These are phyloP conservation scores for Glutinoglossum americanum DNA, from an alignment of 495 filamentous ascomycete genomes.

Conservation along the genomic window DNA sequence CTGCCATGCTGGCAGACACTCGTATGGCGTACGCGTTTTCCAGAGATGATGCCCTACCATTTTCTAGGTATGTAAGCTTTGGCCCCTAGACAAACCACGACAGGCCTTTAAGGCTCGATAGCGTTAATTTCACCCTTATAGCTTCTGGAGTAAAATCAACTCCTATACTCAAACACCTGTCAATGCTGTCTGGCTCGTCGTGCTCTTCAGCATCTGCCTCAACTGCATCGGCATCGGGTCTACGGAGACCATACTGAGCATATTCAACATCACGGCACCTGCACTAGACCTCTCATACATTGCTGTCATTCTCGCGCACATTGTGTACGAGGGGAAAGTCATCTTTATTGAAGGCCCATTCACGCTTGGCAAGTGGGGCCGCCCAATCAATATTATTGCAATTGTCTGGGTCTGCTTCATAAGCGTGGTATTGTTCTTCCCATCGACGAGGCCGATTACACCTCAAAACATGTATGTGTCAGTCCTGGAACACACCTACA, in stretches of 20 bases:
- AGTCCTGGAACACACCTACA: not conserved
- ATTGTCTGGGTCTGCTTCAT: slow-evolving; percentile 48
- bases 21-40: slow-evolving; percentile 56
- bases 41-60: slow-evolving; percentile 45
- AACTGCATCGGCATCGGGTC: slow-evolving; percentile 47
- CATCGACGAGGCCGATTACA: slow-evolving; percentile 37
- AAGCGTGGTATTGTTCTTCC: slow-evolving; percentile 45
- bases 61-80: slow-evolving; percentile 27
- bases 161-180: slow-evolving; percentile 36
- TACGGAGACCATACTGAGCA: slow-evolving; percentile 42
- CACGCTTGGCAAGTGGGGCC: slow-evolving; percentile 37
- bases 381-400: slow-evolving; percentile 34
- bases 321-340: slow-evolving; percentile 33
- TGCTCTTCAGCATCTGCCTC: slow-evolving; percentile 35
- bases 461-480: slow-evolving; percentile 32
- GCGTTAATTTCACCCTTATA: slow-evolving; percentile 5
- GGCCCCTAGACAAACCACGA: no score
- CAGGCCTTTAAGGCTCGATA: not conserved
- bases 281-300: slow-evolving; percentile 48
- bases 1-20: slow-evolving; percentile 48
- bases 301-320: slow-evolving; percentile 43
- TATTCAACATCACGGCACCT: slow-evolving; percentile 51
- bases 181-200: slow-evolving; percentile 52
- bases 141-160: slow-evolving; percentile 37
- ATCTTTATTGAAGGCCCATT: slow-evolving; percentile 39